Base-by-base conservation (phyloP, 106 monocot genomes). In the Allium sativum region DNA sequence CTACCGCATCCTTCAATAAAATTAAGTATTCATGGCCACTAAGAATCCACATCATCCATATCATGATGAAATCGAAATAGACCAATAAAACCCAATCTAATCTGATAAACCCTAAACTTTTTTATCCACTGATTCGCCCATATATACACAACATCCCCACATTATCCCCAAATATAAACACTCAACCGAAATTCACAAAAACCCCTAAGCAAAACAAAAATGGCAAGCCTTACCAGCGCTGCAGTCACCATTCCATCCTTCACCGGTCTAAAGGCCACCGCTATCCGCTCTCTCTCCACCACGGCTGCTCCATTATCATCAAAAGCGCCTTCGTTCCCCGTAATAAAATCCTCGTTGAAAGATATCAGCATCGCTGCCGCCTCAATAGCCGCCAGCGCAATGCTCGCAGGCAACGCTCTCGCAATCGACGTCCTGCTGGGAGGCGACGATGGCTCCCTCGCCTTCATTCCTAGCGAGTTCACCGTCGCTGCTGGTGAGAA, bases 241-340 rank as follows among this genome's bases (percentile, higher is more conserved):
- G 78, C 92, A 14, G 81, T 81, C 61, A 76, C 78, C 68, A 63
- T 84, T 72, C 92, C 92, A 42, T 71, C 80, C 65, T 90, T 85
- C 85, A 72, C 79, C 47, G 80, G 90, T 59, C 73, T 85, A 16
- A 81, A 72, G 71, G 70, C 77, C 51, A 53, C 69, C 44, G 10
- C 56, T 7, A 46, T 68, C 70, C 56, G 44, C 11, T 13, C 53
- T 0, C 0, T 53, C 45, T 6, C 56, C 11, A n/a, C 53, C 15
- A 7, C 56, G 13, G 44, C 56, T 45, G 42, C 19, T 47, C 20
- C 62, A 0, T 11, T 12, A 5, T 21, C 45, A 10, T 44, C 71
- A 7, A 60, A 18, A 47, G 58, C 64, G 0, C 13, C 76, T 42
- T 66, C 66, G 1, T 31, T 31, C 31, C 31, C 31, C 31, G 31